Percentiles rank a stretch among this genome's conserved stretches.
Conservation (phyloP, 805 yeast species). For the Saturnispora gosingensis region DNA sequence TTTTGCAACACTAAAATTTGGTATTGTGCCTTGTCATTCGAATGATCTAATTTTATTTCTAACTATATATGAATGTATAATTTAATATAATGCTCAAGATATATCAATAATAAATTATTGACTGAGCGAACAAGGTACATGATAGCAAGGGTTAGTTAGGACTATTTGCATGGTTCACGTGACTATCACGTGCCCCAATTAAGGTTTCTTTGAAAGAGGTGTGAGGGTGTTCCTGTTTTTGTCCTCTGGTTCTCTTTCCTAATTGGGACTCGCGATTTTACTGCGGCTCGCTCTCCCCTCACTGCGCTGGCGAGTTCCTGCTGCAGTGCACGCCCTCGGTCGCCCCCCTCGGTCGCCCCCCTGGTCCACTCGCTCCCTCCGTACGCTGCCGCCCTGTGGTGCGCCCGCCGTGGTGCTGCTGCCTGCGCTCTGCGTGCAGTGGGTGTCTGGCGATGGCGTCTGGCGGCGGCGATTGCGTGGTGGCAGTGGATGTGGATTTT, state of each 20-base stretch:
- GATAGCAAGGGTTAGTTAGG: no score
- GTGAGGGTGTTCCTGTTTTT: background rate
- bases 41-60: background rate
- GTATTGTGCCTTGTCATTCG: background rate
- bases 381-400: background rate
- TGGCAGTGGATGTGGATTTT: background rate
- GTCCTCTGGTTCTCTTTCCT: background rate
- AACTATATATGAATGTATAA: background rate
- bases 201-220: background rate
- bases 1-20: background rate
- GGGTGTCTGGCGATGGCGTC: background rate
- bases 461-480: background rate
- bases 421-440: background rate
- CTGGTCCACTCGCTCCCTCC: background rate
- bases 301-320: background rate
- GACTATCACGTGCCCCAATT: background rate
- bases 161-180: background rate
- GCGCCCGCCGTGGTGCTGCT: background rate
- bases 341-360: background rate
- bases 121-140: background rate
- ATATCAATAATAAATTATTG: background rate
- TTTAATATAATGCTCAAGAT: background rate
- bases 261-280: background rate
- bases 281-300: no score
- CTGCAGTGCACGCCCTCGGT: no score